phyloP scores from a whole-genome alignment of 106 monocot genomes.

The Triglochin maritima region DNA sequence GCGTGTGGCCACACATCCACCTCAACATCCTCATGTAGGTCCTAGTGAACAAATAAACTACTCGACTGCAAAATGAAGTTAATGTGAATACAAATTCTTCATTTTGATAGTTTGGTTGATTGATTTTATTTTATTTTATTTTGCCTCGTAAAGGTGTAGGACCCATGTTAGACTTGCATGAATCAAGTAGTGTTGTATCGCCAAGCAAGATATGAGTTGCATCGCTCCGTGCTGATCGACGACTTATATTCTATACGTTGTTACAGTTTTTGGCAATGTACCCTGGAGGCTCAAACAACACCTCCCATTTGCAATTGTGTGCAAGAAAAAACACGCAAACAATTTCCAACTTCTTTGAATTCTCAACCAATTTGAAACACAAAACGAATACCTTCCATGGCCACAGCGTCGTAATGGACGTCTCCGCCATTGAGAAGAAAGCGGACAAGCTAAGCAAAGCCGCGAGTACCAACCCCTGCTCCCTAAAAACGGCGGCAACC shows the following conservation, averaged over 20 bases:
- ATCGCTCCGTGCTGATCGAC: not conserved
- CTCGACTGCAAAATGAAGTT: not conserved
- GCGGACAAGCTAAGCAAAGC: conserved; percentile 76
- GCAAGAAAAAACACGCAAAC: not conserved
- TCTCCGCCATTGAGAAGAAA: conserved; percentile 98
- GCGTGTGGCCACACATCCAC: too few species aligned
- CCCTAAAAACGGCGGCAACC: conserved; percentile 44
- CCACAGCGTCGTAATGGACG: conserved; percentile 84
- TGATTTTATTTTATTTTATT: too few species aligned
- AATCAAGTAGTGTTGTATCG: too few species aligned
- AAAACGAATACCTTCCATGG: conserved; percentile 73
- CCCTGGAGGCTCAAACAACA: too few species aligned
- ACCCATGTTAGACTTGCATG: too few species aligned
- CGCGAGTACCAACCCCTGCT: conserved; percentile 70
- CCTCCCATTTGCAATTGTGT: too few species aligned
- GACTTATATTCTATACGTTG: not conserved
- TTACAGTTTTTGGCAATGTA: too few species aligned
- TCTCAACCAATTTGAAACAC: not conserved
- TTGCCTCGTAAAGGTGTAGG: too few species aligned
- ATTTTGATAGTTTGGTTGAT: too few species aligned
- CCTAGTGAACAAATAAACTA: not conserved
- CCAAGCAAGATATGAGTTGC: not conserved
- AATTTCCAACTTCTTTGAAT: not conserved
- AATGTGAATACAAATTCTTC: too few species aligned
- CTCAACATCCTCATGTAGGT: not conserved